Evolutionary conservation across 1,284 basidiomycete species (phyloP).

Genomic region (Ganoderma multipileum): DNA sequence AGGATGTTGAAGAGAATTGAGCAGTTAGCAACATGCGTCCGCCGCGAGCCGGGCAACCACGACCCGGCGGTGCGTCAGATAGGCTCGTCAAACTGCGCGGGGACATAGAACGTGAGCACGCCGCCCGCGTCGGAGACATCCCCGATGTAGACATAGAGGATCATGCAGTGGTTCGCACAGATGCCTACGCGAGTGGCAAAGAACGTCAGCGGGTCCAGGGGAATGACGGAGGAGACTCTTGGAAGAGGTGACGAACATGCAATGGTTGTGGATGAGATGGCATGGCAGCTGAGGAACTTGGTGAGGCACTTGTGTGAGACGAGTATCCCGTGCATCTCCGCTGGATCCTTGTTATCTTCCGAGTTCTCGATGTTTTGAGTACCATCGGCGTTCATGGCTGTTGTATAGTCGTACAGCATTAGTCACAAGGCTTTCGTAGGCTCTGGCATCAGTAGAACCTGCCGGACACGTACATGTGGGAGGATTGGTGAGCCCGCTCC

Average conservation of each 20-base stretch:
- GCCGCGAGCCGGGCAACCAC: not conserved
- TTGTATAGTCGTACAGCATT: not conserved
- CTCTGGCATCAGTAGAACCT: not conserved
- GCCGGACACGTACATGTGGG: slow-evolving; percentile 56
- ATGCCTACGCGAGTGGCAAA: slow-evolving; percentile 60
- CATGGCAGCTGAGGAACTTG: slow-evolving; percentile 85
- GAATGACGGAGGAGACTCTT: not conserved
- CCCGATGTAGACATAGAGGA: slow-evolving; percentile 91
- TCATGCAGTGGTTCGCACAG: slow-evolving; percentile 85
- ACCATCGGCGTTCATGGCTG: not conserved
- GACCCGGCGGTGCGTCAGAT: not conserved
- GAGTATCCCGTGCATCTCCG: slow-evolving; percentile 69
- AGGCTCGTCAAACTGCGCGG: slow-evolving; percentile 58
- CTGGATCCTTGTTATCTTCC: slow-evolving; percentile 45
- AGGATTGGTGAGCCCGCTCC: slow-evolving; percentile 79
- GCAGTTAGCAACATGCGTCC: too few species aligned
- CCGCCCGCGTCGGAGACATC: slow-evolving; percentile 83
- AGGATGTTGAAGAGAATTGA: not conserved
- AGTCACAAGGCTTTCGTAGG: too few species aligned
- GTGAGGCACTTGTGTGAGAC: slow-evolving; percentile 80
- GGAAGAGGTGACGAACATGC: slow-evolving; percentile 65
- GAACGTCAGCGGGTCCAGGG: not conserved
- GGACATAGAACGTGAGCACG: slow-evolving; percentile 90
- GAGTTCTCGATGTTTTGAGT: slow-evolving; percentile 44
- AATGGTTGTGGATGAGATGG: slow-evolving; percentile 87